phyloP scores from a whole-genome alignment of 2,329 filamentous ascomycete species.

The Pleurostoma richardsiae region DNA sequence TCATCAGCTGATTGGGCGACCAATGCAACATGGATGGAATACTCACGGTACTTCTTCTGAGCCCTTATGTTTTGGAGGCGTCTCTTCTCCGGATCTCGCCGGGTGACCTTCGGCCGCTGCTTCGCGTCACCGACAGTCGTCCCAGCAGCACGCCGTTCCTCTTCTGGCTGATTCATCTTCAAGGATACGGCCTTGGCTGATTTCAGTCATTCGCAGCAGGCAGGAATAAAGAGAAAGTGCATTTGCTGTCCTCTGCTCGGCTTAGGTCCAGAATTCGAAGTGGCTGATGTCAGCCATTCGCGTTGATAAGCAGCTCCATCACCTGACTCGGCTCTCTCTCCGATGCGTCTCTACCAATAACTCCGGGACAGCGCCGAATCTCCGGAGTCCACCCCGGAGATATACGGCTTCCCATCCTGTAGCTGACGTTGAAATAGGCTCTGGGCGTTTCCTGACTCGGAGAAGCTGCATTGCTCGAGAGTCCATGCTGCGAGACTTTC shows the following conservation, averaged over 20 bases:
- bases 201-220: too few relatives aligned
- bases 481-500: too few relatives aligned
- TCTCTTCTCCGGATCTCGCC: conserved; percentile 15
- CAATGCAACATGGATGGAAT: neutral
- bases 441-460: too few relatives aligned
- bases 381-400: too few relatives aligned
- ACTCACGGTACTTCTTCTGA: conserved; percentile 17
- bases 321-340: too few relatives aligned
- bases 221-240: neutral
- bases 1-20: neutral
- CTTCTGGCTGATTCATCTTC: neutral
- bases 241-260: neutral
- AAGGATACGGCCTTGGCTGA: neutral
- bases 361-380: too few relatives aligned
- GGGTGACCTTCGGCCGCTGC: conserved; percentile 7
- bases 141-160: neutral
- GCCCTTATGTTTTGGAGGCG: conserved; percentile 16
- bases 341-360: too few relatives aligned
- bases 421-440: too few relatives aligned
- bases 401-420: too few relatives aligned
- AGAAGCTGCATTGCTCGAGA: too few relatives aligned
- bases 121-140: neutral
- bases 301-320: too few relatives aligned
- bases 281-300: conserved; percentile 8
- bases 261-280: neutral